These are phyloP conservation scores for Cupressus sempervirens DNA, from an alignment of 75 land plant genomes.

Conservation along the genomic window DNA sequence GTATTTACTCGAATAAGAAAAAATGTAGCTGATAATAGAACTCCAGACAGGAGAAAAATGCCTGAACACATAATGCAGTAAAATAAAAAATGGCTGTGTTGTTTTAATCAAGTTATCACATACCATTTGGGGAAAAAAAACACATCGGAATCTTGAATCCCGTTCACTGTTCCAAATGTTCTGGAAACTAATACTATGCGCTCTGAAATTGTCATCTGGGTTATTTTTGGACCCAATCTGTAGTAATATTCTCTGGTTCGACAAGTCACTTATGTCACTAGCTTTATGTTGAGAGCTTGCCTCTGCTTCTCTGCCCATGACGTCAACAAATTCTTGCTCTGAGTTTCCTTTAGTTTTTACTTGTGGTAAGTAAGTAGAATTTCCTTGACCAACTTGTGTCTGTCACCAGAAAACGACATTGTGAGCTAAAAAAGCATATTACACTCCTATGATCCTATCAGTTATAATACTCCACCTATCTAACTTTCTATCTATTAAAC, in stretches of 20 bases:
- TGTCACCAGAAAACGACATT: not conserved
- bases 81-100: not conserved
- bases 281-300: not conserved
- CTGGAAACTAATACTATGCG: conserved; percentile 45
- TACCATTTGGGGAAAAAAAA: conserved; percentile 58
- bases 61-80: not conserved
- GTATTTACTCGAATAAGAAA: not conserved
- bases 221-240: not conserved
- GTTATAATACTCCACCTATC: not conserved
- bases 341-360: not conserved
- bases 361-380: not conserved
- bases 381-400: not conserved
- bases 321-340: not conserved
- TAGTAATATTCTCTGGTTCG: not conserved
- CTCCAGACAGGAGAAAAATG: not conserved
- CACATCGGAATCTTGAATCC: conserved; percentile 41
- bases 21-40: not conserved
- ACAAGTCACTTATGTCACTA: not conserved
- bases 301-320: not conserved
- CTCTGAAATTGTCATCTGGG: not conserved
- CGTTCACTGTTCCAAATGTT: conserved; percentile 79
- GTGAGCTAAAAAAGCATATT: not conserved
- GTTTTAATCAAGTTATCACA: not conserved
- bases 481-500: not conserved
- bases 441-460: not conserved